A percentile compares a stretch with the other conserved stretches of the same genome.
phyloP scores from a whole-genome alignment of 73 alveolate species.

The Vitrella brassicaformis region DNA sequence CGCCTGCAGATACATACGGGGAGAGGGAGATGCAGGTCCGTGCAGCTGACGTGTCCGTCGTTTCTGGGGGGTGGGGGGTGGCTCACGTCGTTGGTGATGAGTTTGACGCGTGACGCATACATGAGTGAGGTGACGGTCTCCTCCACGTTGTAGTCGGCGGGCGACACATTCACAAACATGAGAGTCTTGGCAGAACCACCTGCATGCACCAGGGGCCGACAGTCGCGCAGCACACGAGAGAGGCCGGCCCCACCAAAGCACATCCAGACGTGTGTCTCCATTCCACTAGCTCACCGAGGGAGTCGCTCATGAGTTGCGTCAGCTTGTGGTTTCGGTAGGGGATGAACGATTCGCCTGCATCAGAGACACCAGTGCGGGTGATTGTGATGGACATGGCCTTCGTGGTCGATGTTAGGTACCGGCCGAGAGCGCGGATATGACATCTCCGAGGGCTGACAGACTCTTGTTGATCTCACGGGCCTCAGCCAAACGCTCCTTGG shows the following conservation, averaged over 20 bases:
- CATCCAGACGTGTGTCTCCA: too few relatives aligned
- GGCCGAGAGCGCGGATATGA: constrained; percentile 14
- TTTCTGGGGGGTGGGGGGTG: background rate
- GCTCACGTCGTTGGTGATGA: background rate
- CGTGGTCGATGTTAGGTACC: background rate
- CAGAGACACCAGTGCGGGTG: background rate
- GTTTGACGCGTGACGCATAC: background rate
- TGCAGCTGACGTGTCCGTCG: background rate
- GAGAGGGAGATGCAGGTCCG: background rate
- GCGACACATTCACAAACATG: constrained; percentile 35
- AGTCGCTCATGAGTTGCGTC: constrained; percentile 56
- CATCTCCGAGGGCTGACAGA: constrained; percentile 33
- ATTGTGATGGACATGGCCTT: too few relatives aligned
- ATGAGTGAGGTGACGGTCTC: background rate
- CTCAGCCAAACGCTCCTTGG: constrained; percentile 25
- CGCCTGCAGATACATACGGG: background rate
- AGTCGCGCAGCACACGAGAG: too few relatives aligned
- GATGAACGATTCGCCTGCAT: constrained; percentile 43
- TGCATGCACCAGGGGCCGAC: background rate
- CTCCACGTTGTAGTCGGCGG: constrained; percentile 5
- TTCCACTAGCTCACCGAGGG: constrained; percentile 12
- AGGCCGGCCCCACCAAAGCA: too few relatives aligned
- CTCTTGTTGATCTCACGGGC: constrained; percentile 33
- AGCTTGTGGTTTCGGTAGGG: constrained; percentile 62
- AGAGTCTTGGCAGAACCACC: constrained; percentile 33